Evolutionary conservation across 345 rosid genomes (phyloP).

Genomic region (Brassica rapa): DNA sequence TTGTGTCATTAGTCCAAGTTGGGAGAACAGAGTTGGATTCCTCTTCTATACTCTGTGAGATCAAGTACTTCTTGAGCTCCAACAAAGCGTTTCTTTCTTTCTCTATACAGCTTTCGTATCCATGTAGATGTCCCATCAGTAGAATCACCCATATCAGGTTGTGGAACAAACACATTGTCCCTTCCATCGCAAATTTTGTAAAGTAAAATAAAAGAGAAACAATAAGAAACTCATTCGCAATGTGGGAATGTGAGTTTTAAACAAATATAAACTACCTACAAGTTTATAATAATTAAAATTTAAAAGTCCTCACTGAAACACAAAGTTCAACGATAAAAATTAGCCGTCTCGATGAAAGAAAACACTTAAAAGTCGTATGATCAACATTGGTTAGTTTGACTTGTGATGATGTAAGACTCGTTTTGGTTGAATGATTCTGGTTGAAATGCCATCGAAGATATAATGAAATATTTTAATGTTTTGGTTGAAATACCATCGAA

Average conservation of each 20-base stretch:
- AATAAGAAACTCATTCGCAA: neutral
- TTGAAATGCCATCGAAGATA: too few relatives aligned
- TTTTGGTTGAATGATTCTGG: neutral
- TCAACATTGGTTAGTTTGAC: conserved; percentile 1
- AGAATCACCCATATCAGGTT: neutral
- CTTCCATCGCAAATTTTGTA: neutral
- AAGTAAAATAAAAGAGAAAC: neutral
- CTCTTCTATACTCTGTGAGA: neutral
- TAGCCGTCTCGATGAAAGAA: neutral
- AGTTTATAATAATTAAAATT: neutral
- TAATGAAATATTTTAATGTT: too few relatives aligned
- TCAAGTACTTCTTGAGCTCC: neutral
- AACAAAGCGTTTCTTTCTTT: neutral
- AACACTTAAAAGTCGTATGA: neutral
- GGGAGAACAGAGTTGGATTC: neutral
- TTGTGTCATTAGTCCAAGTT: conserved; percentile 21
- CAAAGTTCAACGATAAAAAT: neutral
- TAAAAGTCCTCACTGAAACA: neutral
- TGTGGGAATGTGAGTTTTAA: neutral
- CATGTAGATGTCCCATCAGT: neutral
- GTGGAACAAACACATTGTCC: neutral
- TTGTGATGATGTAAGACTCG: neutral
- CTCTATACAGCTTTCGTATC: neutral
- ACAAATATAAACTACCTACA: neutral
- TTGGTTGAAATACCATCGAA: too few relatives aligned